Base-by-base conservation (phyloP, 139 green algal genomes). In the Marvania coccoides region DNA sequence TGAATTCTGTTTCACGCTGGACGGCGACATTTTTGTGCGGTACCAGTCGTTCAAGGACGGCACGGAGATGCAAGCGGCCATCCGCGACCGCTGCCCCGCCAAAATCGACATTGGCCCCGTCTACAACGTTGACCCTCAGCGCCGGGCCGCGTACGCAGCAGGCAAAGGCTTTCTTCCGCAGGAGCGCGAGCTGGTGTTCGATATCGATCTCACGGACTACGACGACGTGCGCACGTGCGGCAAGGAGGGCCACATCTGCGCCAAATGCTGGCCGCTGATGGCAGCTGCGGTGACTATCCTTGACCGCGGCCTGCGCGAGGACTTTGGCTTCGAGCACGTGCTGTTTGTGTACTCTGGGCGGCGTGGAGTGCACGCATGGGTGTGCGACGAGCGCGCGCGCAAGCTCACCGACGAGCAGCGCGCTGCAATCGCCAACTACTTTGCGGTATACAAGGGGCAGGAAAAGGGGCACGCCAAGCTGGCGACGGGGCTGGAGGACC, bases 51-150 rank as follows among this genome's bases (percentile, higher is more conserved):
- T 96, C 85, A 90, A 94, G 87, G 77, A 95, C 61, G 85, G 60
- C 3, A 53, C 61, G 7, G 90, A 94, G 47, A 64, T 99, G 54
- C 58, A 70, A 3, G 46, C 61, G 14, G 90, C 83, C 4, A 75
- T 99, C 26, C 77, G 74, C 31, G 65, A 76, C 5, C 78, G 84
- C 6, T 80, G 85, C 61, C 95, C 95, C 10, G 73, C 78, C 45
- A 99, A 98, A 74, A 98, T 99, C 39, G 95, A 99, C 68, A 94
- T 99, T 53, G 95, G 95, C 5, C 89, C 95, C 4, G 86, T 99
- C 13, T 99, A 96, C 83, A 95, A 87, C 46, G 75, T 87, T 8
- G 91, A 98, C 62, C 94, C 95, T 9, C 58, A 81, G 55, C 76
- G 88, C n/a, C 57, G 92, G 2, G 67, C 63, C 13, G 80, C 83